These are phyloP conservation scores for Nitzschia putrida DNA, from an alignment of 108 stramenopile genomes.

Conservation along the genomic window DNA sequence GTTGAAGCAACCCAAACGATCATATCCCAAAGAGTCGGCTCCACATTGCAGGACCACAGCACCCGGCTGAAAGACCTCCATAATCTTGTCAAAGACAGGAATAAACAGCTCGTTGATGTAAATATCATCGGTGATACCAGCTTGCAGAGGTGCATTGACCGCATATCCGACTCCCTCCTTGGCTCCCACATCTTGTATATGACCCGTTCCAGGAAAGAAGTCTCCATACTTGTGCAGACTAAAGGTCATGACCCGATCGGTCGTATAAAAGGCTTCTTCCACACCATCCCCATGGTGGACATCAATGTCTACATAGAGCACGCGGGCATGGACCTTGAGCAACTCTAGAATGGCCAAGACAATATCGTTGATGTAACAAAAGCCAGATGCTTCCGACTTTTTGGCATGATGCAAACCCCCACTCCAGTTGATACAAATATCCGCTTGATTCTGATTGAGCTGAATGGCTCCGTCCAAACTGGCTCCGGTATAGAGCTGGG, in stretches of 20 bases:
- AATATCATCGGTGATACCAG: slow-evolving; percentile 94
- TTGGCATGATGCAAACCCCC: slow-evolving; percentile 99
- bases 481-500: slow-evolving; percentile 93
- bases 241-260: slow-evolving; percentile 99
- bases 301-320: slow-evolving; percentile 99
- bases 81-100: slow-evolving; percentile 94
- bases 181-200: slow-evolving; percentile 94
- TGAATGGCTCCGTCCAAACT: slow-evolving; percentile 96
- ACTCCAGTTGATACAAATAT: slow-evolving; percentile 98
- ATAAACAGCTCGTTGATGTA: slow-evolving; percentile 90
- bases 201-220: slow-evolving; percentile 99
- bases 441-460: slow-evolving; percentile 89
- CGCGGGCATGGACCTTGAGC: slow-evolving; percentile 97
- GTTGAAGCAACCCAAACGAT: slow-evolving; percentile 99
- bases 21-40: slow-evolving; percentile 97
- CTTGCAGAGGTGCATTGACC: slow-evolving; percentile 96
- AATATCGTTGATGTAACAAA: slow-evolving; percentile 99
- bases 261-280: slow-evolving; percentile 99
- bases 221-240: slow-evolving; percentile 99
- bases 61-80: slow-evolving; percentile 95
- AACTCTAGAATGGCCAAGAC: slow-evolving; percentile 99
- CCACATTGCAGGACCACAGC: slow-evolving; percentile 99
- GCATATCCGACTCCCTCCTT: slow-evolving; percentile 93
- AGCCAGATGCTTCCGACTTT: slow-evolving; percentile 95
- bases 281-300: slow-evolving; percentile 99